Evolutionary conservation across 2,329 filamentous ascomycete species (phyloP).

Genomic region (Hymenoscyphus linearis): DNA sequence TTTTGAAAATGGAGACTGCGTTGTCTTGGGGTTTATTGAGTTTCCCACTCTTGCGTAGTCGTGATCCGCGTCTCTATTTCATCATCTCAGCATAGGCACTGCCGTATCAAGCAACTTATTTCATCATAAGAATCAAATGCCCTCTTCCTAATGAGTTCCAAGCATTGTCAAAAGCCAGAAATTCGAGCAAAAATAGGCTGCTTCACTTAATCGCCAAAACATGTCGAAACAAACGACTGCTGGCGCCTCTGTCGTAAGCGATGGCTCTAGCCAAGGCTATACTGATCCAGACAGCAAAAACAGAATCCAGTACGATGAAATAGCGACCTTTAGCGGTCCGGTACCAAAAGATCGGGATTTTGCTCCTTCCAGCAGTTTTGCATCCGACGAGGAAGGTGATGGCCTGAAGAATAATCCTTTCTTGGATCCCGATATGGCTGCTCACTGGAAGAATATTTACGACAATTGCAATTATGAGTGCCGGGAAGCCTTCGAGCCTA

Average conservation of each 20-base stretch:
- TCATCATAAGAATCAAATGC: not conserved
- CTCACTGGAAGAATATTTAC: slow-evolving; percentile 10
- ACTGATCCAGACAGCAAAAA: not conserved
- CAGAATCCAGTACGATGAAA: slow-evolving; percentile 4
- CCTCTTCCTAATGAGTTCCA: not conserved
- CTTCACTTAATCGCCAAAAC: not conserved
- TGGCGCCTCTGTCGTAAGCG: not conserved
- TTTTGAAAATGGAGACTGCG: not conserved
- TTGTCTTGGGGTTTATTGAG: not conserved
- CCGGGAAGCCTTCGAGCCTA: slow-evolving; percentile 16
- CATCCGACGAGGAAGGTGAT: slow-evolving; percentile 6
- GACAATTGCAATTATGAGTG: slow-evolving; percentile 17
- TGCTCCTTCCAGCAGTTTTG: not conserved
- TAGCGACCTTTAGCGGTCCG: slow-evolving; percentile 4
- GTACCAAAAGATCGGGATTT: slow-evolving; percentile 4
- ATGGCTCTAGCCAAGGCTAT: not conserved
- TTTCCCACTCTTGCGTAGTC: not conserved
- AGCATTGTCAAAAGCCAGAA: not conserved
- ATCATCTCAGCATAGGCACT: not conserved
- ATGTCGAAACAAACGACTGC: slow-evolving; percentile 1
- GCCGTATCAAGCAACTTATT: not conserved
- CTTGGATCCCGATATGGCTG: slow-evolving; percentile 14
- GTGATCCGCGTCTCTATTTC: not conserved
- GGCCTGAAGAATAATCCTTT: slow-evolving; percentile 4
- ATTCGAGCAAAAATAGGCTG: not conserved